A percentile compares a stretch with the other conserved stretches of the same genome.
phyloP scores from a whole-genome alignment of 192 early-diverging fungal genomes.

The Coemansia sp. region DNA sequence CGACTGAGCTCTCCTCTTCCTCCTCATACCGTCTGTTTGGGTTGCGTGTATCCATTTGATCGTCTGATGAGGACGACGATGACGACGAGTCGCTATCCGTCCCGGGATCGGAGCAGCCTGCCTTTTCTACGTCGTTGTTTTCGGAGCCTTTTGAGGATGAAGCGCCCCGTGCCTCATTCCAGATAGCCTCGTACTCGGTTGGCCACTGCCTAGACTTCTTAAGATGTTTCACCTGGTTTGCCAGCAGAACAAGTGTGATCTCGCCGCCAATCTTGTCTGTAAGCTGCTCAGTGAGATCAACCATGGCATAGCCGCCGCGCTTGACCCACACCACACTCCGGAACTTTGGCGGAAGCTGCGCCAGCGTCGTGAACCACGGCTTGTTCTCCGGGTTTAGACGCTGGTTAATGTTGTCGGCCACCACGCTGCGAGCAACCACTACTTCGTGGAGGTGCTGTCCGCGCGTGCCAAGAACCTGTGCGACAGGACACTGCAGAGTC shows the following conservation, averaged over 20 bases:
- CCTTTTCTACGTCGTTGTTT: not conserved
- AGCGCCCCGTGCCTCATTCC: constrained; percentile 16
- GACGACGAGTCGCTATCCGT: constrained; percentile 12
- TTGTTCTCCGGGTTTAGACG: constrained; percentile 45
- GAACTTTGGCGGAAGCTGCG: constrained; percentile 72
- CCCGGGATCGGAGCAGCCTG: not conserved
- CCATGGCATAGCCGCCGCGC: constrained; percentile 64
- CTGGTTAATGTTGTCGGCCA: constrained; percentile 28
- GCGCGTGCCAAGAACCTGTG: constrained; percentile 62
- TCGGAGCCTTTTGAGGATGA: not conserved
- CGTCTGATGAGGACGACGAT: constrained; percentile 1
- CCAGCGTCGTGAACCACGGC: constrained; percentile 58
- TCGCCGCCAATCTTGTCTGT: constrained; percentile 76
- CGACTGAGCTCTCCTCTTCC: not conserved
- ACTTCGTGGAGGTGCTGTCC: constrained; percentile 76
- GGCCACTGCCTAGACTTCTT: constrained; percentile 48
- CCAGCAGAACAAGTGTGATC: constrained; percentile 70
- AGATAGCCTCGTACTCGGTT: constrained; percentile 24
- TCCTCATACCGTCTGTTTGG: constrained; percentile 13
- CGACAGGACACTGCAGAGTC: constrained; percentile 46
- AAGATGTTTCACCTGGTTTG: constrained; percentile 71
- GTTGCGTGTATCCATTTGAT: not conserved
- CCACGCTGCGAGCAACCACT: constrained; percentile 47
- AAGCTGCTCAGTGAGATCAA: constrained; percentile 59
- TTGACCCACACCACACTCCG: constrained; percentile 83